Conservation (phyloP, 2,329 filamentous ascomycete genomes). For the Cordyceps cicadae region DNA sequence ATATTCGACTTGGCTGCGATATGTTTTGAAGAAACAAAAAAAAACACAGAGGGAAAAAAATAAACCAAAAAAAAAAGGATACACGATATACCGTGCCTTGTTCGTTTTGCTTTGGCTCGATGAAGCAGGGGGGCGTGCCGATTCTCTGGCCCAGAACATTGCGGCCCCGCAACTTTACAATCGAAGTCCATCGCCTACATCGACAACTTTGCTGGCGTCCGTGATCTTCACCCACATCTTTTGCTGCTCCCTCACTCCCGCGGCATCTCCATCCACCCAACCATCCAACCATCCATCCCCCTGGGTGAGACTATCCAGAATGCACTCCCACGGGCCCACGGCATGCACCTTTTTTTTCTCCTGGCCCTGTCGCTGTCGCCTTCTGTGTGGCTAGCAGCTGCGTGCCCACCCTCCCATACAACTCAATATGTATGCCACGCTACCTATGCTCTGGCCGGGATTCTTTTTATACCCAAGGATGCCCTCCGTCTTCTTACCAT, state of each 20-base stretch:
- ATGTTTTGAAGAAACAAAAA: no score
- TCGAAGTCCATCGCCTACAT: constrained; percentile 5
- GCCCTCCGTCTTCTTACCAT: background rate
- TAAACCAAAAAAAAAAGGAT: background rate
- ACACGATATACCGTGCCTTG: background rate
- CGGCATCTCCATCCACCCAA: background rate
- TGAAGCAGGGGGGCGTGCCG: background rate
- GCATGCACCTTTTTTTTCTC: background rate
- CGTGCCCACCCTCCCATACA: background rate
- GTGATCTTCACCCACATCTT: no score
- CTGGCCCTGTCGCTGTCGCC: background rate
- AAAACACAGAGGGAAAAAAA: no score
- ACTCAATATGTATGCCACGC: no score
- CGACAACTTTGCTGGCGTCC: no score
- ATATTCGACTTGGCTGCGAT: background rate
- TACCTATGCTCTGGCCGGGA: background rate
- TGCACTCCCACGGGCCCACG: background rate
- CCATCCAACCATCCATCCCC: background rate
- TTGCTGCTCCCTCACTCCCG: no score
- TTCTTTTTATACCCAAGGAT: background rate
- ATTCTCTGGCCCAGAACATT: background rate
- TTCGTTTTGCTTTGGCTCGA: background rate
- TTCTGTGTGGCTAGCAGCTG: background rate
- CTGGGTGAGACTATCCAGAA: background rate
- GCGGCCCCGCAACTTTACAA: background rate